Percentiles rank a stretch among this genome's conserved stretches.
These are phyloP conservation scores for Boletus sp. DNA, from an alignment of 768 basidiomycete species.

Conservation along the genomic window DNA sequence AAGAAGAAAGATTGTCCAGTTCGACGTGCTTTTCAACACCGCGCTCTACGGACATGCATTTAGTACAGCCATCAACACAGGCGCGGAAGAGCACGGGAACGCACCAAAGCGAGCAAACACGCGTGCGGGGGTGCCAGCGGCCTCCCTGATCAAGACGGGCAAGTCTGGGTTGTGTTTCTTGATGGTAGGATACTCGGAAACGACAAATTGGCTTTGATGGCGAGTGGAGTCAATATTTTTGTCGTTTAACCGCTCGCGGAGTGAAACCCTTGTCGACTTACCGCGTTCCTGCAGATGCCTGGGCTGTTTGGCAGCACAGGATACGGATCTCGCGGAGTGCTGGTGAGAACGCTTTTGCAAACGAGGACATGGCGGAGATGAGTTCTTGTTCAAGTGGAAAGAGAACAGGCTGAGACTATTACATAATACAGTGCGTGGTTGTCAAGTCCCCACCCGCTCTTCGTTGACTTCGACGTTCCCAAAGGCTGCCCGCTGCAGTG, in stretches of 20 bases:
- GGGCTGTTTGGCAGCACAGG: slow-evolving; percentile 72
- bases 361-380: slow-evolving; percentile 49
- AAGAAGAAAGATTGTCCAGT: slow-evolving; percentile 68
- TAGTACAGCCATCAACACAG: slow-evolving; percentile 15
- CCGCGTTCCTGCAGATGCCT: slow-evolving; percentile 79
- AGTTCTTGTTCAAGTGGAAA: slow-evolving; percentile 4
- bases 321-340: slow-evolving; percentile 78
- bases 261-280: slow-evolving; percentile 32
- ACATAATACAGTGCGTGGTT: slow-evolving; percentile 25
- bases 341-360: slow-evolving; percentile 73
- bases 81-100: slow-evolving; percentile 28
- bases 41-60: slow-evolving; percentile 47
- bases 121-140: slow-evolving; percentile 73
- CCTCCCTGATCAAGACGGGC: slow-evolving; percentile 81
- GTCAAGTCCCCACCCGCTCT: slow-evolving; percentile 6
- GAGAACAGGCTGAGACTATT: slow-evolving; percentile 13
- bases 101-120: slow-evolving; percentile 84
- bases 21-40: slow-evolving; percentile 81
- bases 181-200: slow-evolving; percentile 67
- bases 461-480: slow-evolving; percentile 19
- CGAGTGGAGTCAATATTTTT: neutral
- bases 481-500: slow-evolving; percentile 15
- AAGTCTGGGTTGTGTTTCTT: slow-evolving; percentile 85
- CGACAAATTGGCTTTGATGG: slow-evolving; percentile 69
- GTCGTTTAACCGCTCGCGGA: neutral